Evolutionary conservation across 306 rosid species (phyloP).

Genomic region (Pachyrhizus erosus): DNA sequence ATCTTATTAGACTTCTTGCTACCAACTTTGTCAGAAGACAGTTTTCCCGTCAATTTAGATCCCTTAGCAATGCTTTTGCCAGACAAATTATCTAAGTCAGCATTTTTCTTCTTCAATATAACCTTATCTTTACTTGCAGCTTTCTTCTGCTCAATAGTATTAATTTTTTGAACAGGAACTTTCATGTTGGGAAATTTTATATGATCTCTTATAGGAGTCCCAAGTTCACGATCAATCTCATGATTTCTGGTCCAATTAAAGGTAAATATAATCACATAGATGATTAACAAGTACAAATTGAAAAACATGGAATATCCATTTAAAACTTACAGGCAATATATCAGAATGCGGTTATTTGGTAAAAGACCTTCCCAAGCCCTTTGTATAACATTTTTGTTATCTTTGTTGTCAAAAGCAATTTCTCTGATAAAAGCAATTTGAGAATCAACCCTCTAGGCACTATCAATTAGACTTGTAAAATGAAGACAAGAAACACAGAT

Average conservation of each 20-base stretch:
- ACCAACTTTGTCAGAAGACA: conserved; percentile 43
- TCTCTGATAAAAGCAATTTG: conserved; percentile 60
- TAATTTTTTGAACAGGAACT: conserved; percentile 41
- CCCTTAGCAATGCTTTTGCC: conserved; percentile 43
- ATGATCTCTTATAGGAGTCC: conserved; percentile 77
- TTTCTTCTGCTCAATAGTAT: conserved; percentile 45
- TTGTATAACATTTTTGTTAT: conserved; percentile 38
- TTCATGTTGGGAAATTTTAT: conserved; percentile 62
- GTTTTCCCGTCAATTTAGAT: conserved; percentile 48
- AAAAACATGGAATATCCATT: conserved; percentile 3
- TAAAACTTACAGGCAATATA: conserved; percentile 87
- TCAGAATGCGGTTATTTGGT: conserved; percentile 76
- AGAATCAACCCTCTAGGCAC: conserved; percentile 40
- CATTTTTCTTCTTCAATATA: conserved; percentile 45
- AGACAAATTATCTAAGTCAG: conserved; percentile 41
- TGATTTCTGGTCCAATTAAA: conserved; percentile 66
- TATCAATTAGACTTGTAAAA: conserved; percentile 12
- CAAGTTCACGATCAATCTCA: conserved; percentile 64
- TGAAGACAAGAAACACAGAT: conserved; percentile 17
- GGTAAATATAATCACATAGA: conserved; percentile 34
- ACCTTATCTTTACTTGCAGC: conserved; percentile 44
- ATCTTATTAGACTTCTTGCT: conserved; percentile 42
- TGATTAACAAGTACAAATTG: conserved; percentile 37
- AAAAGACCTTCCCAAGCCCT: conserved; percentile 91
- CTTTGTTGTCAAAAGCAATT: conserved; percentile 51